A percentile compares a stretch with the other conserved stretches of the same genome.
phyloP scores from a whole-genome alignment of 2,329 filamentous ascomycete species.

The Alternaria gaisen region DNA sequence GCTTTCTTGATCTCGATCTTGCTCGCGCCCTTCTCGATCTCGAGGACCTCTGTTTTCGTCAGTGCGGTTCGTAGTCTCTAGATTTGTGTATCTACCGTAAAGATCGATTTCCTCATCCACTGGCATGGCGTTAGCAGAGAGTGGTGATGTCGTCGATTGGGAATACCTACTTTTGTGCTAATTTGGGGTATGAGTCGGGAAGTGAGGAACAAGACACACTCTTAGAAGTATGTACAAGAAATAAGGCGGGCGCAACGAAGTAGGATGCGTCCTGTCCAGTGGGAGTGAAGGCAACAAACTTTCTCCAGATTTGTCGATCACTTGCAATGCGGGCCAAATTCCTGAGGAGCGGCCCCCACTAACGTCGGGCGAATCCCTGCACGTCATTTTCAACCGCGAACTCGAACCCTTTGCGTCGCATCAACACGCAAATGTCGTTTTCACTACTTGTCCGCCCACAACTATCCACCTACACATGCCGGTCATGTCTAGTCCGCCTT shows the following conservation, averaged over 20 bases:
- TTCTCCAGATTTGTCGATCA: constrained; percentile 10
- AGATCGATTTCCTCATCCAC: constrained; percentile 64
- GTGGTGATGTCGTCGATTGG: background rate
- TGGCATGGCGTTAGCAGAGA: constrained; percentile 25
- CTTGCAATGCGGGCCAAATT: constrained; percentile 16
- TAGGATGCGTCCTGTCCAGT: background rate
- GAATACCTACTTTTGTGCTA: constrained; percentile 5
- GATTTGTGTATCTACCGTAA: constrained; percentile 56
- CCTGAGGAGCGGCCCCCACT: constrained; percentile 15
- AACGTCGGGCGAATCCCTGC: constrained; percentile 11
- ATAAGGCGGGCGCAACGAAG: constrained; percentile 3
- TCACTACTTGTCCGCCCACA: constrained; percentile 34
- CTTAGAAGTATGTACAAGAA: constrained; percentile 17
- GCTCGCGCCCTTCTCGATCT: constrained; percentile 74
- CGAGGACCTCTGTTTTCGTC: constrained; percentile 74
- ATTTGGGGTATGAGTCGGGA: background rate
- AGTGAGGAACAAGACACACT: background rate
- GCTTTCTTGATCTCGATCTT: constrained; percentile 92
- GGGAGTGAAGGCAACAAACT: constrained; percentile 16
- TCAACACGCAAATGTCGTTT: constrained; percentile 33
- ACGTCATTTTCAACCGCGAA: constrained; percentile 16
- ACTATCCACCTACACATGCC: constrained; percentile 38
- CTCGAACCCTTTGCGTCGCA: constrained; percentile 3
- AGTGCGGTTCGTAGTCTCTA: constrained; percentile 24
- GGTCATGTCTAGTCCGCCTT: constrained; percentile 38